Percentiles rank a stretch among this genome's conserved stretches.
Conservation (phyloP, 805 yeast genomes). For the Metschnikowia chrysomelidarum region DNA sequence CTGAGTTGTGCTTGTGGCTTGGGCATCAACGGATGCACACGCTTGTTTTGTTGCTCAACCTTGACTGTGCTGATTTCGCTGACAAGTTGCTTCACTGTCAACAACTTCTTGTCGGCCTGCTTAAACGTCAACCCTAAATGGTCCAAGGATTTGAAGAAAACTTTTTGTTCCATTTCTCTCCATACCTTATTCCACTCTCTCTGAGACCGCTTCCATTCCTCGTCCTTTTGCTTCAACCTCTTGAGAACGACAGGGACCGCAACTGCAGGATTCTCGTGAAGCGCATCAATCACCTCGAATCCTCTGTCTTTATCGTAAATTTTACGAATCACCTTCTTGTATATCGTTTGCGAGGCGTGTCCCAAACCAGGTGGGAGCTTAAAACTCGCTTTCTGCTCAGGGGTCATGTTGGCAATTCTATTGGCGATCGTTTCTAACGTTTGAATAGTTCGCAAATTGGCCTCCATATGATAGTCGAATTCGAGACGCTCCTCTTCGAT, state of each 20-base stretch:
- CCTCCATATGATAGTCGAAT: conserved; percentile 93
- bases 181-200: conserved; percentile 99
- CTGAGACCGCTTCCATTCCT: conserved; percentile 97
- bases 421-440: conserved; percentile 93
- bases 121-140: conserved; percentile 95
- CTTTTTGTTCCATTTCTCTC: conserved; percentile 97
- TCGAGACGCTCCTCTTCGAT: conserved; percentile 98
- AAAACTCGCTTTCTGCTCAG: conserved; percentile 82
- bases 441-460: conserved; percentile 91
- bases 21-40: conserved; percentile 83
- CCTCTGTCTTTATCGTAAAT: conserved; percentile 94
- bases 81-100: conserved; percentile 85
- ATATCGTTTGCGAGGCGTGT: conserved; percentile 85
- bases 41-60: conserved; percentile 84
- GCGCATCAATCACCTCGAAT: conserved; percentile 91
- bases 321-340: conserved; percentile 89
- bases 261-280: conserved; percentile 91
- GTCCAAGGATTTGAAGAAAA: conserved; percentile 88
- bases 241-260: conserved; percentile 92
- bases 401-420: conserved; percentile 87
- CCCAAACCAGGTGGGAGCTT: conserved; percentile 92
- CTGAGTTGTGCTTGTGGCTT: conserved; percentile 74
- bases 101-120: conserved; percentile 89
- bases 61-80: conserved; percentile 91
- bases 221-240: conserved; percentile 95